These are phyloP conservation scores for Podospora pseudocomata DNA, from an alignment of 495 filamentous ascomycete genomes.

Conservation along the genomic window DNA sequence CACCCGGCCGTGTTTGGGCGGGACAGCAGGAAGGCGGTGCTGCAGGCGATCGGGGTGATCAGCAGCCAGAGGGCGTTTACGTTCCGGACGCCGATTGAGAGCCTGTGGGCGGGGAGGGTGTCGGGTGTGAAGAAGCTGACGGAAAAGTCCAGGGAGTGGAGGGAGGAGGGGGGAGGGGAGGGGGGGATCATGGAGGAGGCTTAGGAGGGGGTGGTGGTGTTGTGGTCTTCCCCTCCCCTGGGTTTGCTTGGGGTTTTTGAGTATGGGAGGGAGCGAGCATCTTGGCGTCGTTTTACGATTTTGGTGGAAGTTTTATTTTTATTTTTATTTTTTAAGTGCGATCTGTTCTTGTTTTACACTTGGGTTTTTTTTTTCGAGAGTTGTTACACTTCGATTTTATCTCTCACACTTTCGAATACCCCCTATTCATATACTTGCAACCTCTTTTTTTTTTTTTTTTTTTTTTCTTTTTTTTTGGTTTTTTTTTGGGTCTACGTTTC, in stretches of 20 bases:
- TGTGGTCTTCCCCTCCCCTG: constrained; percentile 8
- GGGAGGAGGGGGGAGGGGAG: constrained; percentile 77
- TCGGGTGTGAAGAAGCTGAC: constrained; percentile 72
- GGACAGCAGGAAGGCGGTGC: constrained; percentile 92
- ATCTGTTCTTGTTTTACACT: not conserved
- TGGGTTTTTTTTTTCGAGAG: not conserved
- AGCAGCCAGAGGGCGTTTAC: constrained; percentile 92
- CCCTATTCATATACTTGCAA: not conserved
- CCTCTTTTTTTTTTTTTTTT: not conserved
- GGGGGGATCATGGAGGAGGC: constrained; percentile 73
- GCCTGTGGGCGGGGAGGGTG: constrained; percentile 78
- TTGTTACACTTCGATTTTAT: not conserved
- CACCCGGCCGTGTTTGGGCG: constrained; percentile 93
- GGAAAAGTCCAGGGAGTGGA: constrained; percentile 78
- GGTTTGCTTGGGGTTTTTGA: not conserved
- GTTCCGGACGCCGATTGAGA: constrained; percentile 81
- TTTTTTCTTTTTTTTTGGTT: not conserved
- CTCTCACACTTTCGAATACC: not conserved
- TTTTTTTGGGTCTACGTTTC: not conserved
- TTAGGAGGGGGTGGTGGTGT: constrained; percentile 16
- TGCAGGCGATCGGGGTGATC: constrained; percentile 95
- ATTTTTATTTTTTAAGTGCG: not conserved
- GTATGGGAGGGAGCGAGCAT: not conserved
- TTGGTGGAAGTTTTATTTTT: not conserved
- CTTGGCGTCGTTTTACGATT: not conserved